A percentile compares a stretch with the other conserved stretches of the same genome.
phyloP scores from a whole-genome alignment of 441 rosid species.

The Breynia disticha region DNA sequence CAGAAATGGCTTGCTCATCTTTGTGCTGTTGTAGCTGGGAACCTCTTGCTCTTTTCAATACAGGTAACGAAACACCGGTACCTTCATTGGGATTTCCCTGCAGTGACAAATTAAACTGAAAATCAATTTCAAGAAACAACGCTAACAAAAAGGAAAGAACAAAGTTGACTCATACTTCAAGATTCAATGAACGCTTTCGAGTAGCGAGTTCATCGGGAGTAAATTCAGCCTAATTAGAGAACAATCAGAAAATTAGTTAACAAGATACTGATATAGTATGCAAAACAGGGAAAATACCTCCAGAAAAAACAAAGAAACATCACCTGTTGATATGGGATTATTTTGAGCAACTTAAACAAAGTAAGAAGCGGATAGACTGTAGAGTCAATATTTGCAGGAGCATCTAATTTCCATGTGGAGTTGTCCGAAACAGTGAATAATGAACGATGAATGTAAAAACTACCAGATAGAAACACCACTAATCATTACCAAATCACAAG shows the following conservation, averaged over 20 bases:
- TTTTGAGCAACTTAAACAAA: conserved; percentile 39
- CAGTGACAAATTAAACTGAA: neutral
- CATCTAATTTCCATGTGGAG: conserved; percentile 46
- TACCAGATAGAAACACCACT: conserved; percentile 17
- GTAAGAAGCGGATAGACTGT: conserved; percentile 41
- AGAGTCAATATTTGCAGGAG: conserved; percentile 32
- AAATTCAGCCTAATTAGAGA: conserved; percentile 40
- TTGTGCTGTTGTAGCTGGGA: conserved; percentile 26
- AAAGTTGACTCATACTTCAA: conserved; percentile 21
- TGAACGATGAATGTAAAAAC: conserved; percentile 53
- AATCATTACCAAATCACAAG: neutral
- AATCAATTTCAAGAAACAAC: neutral
- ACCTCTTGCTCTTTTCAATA: conserved; percentile 37
- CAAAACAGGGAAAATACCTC: neutral
- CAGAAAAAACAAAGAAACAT: neutral
- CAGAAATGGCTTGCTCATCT: conserved; percentile 46
- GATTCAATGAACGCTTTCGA: conserved; percentile 36
- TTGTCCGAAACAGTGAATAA: conserved; percentile 33
- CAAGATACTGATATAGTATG: neutral
- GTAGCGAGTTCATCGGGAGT: conserved; percentile 49
- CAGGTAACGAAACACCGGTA: conserved; percentile 25
- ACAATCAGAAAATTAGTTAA: conserved; percentile 6
- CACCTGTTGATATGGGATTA: conserved; percentile 48
- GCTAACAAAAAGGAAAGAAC: neutral
- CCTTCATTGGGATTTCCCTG: conserved; percentile 32